Evolutionary conservation across 257 asterid species (phyloP), one percentile per base, ranked within the genome.

Genomic region (Solanum paucissectum): DNA sequence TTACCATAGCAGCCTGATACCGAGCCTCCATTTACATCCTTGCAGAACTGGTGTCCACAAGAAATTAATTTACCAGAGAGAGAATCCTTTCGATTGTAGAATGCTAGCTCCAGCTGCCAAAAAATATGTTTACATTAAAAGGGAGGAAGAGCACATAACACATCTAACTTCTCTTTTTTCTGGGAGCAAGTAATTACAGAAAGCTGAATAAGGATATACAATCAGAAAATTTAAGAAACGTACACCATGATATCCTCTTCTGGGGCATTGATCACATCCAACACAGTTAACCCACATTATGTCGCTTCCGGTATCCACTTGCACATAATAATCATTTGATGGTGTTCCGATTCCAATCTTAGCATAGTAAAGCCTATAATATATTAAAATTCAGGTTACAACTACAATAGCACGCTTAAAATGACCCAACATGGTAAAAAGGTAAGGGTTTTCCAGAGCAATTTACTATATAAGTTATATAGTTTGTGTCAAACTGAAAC

Each of bases 251-350:
- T 95, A 97, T 89, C 99, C 99, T 91, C 94, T 94, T 85, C 90
- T 89, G 52, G 99, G 98, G 91, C 99, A 97, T 85, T 93, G 92
- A 23, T 21, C 94, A 92, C 99, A 97, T 89, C 94, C 96, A 88
- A 96, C 90, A 91, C 99, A 97, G 94, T 96, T 96, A 88, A 97
- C 96, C 99, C 99, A 97, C 90, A 95, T 96, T 89, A 97, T 95
- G 90, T 96, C 99, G 86, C 96, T 97, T 86, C 99, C 99, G 0
- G 99, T 97, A 92, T 97, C 99, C 83, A 97, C 99, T 93, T 97
- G 99, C 90, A 97, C 99, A 93, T 95, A 95, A 90, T 95, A 97
- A 91, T 93, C 99, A 92, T 94, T 92, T 37, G 99, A 89, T 68
- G 99, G 99, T 13, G 98, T 96, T 89, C 99, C 99, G 84, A 97